These are phyloP conservation scores for Dissophora globulifera DNA, from an alignment of 192 early-diverging fungal genomes.

Conservation along the genomic window DNA sequence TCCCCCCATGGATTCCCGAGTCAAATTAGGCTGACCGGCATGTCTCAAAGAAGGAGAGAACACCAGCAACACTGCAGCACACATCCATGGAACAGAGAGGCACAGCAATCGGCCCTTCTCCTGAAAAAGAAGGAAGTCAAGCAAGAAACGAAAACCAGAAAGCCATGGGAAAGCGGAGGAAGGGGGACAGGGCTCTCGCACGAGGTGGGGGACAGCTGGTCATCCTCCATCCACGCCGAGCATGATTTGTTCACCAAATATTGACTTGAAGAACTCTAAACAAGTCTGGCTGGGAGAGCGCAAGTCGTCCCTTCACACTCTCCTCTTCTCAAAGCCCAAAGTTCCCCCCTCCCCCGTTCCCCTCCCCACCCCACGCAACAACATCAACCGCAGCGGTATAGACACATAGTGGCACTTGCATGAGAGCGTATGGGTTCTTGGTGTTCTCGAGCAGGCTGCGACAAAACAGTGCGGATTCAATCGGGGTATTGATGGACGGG, in stretches of 20 bases:
- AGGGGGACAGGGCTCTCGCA: slow-evolving; percentile 12
- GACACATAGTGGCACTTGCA: slow-evolving; percentile 45
- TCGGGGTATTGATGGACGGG: slow-evolving; percentile 60
- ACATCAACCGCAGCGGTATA: not conserved
- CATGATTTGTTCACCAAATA: slow-evolving; percentile 47
- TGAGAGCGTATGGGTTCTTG: slow-evolving; percentile 73
- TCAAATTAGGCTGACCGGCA: no score
- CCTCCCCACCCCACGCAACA: not conserved
- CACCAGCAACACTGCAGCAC: not conserved
- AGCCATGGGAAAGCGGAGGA: not conserved
- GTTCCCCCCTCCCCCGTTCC: not conserved
- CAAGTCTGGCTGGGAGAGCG: no score
- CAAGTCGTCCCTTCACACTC: not conserved
- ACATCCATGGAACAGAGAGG: no score
- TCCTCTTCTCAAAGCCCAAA: not conserved
- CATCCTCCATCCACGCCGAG: slow-evolving; percentile 14
- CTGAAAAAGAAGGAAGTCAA: no score
- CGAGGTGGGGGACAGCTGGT: slow-evolving; percentile 1
- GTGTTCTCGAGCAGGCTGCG: slow-evolving; percentile 69
- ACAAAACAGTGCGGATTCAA: slow-evolving; percentile 67
- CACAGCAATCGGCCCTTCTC: no score
- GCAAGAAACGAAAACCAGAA: not conserved
- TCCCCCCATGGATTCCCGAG: not conserved
- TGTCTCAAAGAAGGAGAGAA: not conserved
- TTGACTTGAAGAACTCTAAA: slow-evolving; percentile 17